phyloP scores from a whole-genome alignment of 495 filamentous ascomycete genomes.

The Daldinia decipiens region DNA sequence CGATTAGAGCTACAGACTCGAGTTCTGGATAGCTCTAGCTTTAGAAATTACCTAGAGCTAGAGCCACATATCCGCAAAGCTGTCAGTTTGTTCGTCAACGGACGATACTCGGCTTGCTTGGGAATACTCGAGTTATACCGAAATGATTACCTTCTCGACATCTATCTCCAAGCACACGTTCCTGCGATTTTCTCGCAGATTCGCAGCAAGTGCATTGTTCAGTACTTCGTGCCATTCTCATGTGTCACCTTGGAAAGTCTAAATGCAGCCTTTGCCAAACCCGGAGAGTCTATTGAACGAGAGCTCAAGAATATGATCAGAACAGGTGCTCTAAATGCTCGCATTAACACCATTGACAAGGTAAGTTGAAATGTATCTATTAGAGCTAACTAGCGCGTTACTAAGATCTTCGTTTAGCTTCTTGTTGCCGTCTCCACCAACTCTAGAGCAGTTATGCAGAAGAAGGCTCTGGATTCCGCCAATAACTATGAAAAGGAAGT shows the following conservation, averaged over 20 bases:
- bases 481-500: constrained; percentile 77
- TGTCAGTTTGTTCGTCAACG: constrained; percentile 84
- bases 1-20: constrained; percentile 74
- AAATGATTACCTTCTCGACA: constrained; percentile 86
- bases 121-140: constrained; percentile 82
- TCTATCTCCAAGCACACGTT: constrained; percentile 84
- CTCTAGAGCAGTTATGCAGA: constrained; percentile 72
- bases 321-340: constrained; percentile 73
- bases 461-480: constrained; percentile 70
- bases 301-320: constrained; percentile 84
- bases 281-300: constrained; percentile 70
- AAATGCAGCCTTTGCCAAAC: constrained; percentile 69
- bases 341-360: constrained; percentile 84
- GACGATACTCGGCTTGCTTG: constrained; percentile 86
- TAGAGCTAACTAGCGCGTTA: not conserved
- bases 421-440: constrained; percentile 75
- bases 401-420: constrained; percentile 54
- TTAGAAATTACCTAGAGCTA: constrained; percentile 88
- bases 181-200: constrained; percentile 74
- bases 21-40: constrained; percentile 81
- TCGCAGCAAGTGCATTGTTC: constrained; percentile 88
- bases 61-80: constrained; percentile 95
- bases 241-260: constrained; percentile 76
- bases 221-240: constrained; percentile 86
- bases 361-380: constrained; percentile 52